Evolutionary conservation across 768 basidiomycete species (phyloP).

Genomic region (Mycena polygramma): DNA sequence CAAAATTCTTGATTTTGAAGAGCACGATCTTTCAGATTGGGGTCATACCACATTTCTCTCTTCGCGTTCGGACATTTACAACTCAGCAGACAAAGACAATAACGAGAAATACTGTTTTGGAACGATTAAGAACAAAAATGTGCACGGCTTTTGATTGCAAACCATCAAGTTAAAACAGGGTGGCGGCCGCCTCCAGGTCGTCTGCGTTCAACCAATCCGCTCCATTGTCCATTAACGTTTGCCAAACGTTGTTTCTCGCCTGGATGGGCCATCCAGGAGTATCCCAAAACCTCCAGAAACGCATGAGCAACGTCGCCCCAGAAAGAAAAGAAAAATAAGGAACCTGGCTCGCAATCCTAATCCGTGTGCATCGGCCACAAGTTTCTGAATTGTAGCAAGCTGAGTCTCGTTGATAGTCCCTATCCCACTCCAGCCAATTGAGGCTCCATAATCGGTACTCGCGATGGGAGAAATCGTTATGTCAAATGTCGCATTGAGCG

Average conservation of each 20-base stretch:
- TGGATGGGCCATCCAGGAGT: slow-evolving; percentile 63
- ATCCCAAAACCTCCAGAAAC: slow-evolving; percentile 53
- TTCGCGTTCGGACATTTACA: too few relatives aligned
- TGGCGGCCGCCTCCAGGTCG: slow-evolving; percentile 58
- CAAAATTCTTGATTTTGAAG: too few relatives aligned
- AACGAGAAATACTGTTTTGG: too few relatives aligned
- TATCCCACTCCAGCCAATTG: slow-evolving; percentile 64
- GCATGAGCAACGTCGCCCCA: too few relatives aligned
- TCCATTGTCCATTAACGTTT: slow-evolving; percentile 55
- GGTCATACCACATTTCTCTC: too few relatives aligned
- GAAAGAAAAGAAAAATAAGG: too few relatives aligned
- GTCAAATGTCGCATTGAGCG: slow-evolving; percentile 54
- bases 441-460: slow-evolving; percentile 59
- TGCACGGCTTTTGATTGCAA: too few relatives aligned
- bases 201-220: slow-evolving; percentile 68
- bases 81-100: too few relatives aligned
- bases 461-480: slow-evolving; percentile 61
- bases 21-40: too few relatives aligned
- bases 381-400: slow-evolving; percentile 51
- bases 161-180: slow-evolving; percentile 41
- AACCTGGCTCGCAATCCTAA: slow-evolving; percentile 60
- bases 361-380: slow-evolving; percentile 59
- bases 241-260: slow-evolving; percentile 61
- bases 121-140: too few relatives aligned
- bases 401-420: slow-evolving; percentile 56